These are phyloP conservation scores for Gautieria morchelliformis DNA, from an alignment of 768 basidiomycete genomes.

Conservation along the genomic window DNA sequence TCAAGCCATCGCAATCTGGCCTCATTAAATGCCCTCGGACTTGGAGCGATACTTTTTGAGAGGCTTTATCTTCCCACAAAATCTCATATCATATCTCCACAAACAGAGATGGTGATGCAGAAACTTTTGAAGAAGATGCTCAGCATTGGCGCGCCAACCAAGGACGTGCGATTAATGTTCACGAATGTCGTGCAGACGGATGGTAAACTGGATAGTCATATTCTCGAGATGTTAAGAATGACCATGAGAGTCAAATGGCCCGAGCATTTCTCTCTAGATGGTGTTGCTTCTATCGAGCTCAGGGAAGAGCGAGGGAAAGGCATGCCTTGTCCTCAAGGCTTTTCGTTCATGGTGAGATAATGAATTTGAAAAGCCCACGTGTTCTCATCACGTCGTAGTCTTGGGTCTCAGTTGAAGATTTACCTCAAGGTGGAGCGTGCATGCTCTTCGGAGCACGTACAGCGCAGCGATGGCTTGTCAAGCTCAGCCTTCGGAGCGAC, in stretches of 20 bases:
- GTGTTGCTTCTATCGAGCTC: conserved; percentile 40
- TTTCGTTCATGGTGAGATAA: conserved; percentile 6
- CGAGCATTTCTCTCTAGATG: conserved; percentile 64
- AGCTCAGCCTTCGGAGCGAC: conserved; percentile 38
- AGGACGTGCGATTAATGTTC: conserved; percentile 56
- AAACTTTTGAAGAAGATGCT: conserved; percentile 60
- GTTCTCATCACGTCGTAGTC: conserved; percentile 20
- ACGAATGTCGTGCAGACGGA: conserved; percentile 21
- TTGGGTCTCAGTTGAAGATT: conserved; percentile 40
- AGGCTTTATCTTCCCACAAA: conserved; percentile 28
- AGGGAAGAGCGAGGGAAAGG: conserved; percentile 39
- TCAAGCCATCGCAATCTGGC: conserved; percentile 64
- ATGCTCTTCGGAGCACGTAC: conserved; percentile 29
- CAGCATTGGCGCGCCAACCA: conserved; percentile 63
- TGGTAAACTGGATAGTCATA: conserved; percentile 4
- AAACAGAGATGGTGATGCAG: conserved; percentile 28
- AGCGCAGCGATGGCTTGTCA: conserved; percentile 25
- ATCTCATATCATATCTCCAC: conserved; percentile 4
- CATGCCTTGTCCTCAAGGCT: conserved; percentile 30
- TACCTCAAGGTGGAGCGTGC: conserved; percentile 25
- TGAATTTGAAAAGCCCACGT: not conserved
- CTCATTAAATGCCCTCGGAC: conserved; percentile 47
- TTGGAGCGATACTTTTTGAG: conserved; percentile 44
- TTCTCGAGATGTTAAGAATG: conserved; percentile 60
- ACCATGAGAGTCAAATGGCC: conserved; percentile 73